These are phyloP conservation scores for Nakazawaea ernobii DNA, from an alignment of 805 yeast genomes.

Conservation along the genomic window DNA sequence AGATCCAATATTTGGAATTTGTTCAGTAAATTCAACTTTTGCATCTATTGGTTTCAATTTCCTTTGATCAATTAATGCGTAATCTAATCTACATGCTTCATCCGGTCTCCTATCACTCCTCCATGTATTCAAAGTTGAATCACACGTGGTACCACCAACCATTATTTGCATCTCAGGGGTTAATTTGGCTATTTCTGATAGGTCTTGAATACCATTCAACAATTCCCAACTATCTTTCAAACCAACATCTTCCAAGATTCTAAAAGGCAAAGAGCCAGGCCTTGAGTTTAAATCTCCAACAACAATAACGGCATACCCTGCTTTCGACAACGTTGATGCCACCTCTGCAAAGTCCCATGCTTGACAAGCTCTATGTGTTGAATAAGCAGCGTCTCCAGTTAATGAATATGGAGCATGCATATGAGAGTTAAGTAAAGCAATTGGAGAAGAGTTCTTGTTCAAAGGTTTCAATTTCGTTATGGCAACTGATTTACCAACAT, in stretches of 20 bases:
- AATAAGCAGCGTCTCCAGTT: conserved; percentile 82
- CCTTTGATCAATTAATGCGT: conserved; percentile 67
- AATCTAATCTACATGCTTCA: conserved; percentile 87
- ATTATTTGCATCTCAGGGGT: conserved; percentile 57
- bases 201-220: conserved; percentile 43
- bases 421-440: conserved; percentile 85
- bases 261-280: conserved; percentile 81
- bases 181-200: conserved; percentile 36
- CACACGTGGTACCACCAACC: conserved; percentile 84
- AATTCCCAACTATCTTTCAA: conserved; percentile 81
- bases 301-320: conserved; percentile 81
- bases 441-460: conserved; percentile 37
- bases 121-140: conserved; percentile 85
- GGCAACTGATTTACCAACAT: conserved; percentile 86
- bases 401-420: conserved; percentile 94
- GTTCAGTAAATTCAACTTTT: conserved; percentile 67
- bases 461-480: conserved; percentile 61
- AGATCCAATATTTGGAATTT: conserved; percentile 62
- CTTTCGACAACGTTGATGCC: conserved; percentile 50
- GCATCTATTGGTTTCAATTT: conserved; percentile 54
- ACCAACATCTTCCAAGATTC: conserved; percentile 63
- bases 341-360: conserved; percentile 90
- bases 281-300: conserved; percentile 92
- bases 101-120: conserved; percentile 45
- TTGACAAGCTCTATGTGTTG: conserved; percentile 87